Evolutionary conservation across 345 rosid species (phyloP).

Genomic region (Pugionium dolabratum): DNA sequence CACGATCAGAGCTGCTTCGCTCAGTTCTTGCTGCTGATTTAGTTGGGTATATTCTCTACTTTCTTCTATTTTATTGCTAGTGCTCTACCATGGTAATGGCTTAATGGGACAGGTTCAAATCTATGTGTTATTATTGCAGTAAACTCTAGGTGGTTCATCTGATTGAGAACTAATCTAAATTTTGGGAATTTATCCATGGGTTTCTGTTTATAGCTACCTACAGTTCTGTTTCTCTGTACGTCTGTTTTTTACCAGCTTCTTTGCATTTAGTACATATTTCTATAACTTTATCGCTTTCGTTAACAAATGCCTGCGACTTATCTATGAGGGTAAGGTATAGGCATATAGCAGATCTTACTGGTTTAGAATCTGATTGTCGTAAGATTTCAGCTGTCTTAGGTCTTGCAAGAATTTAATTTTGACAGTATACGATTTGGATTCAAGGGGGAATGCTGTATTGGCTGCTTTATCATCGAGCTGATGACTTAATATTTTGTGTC

Average conservation of each 20-base stretch:
- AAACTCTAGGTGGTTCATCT: background rate
- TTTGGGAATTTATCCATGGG: background rate
- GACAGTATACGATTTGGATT: background rate
- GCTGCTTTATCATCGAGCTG: slow-evolving; percentile 4
- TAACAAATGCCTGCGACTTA: background rate
- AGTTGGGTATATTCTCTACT: slow-evolving; percentile 76
- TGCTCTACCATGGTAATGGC: slow-evolving; percentile 2
- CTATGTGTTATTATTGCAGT: background rate
- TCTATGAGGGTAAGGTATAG: background rate
- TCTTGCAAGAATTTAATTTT: background rate
- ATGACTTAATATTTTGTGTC: background rate
- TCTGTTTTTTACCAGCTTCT: too few relatives aligned
- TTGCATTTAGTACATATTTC: too few relatives aligned
- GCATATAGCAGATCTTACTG: background rate
- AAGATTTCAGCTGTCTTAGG: background rate
- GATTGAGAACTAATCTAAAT: background rate
- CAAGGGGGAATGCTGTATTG: background rate
- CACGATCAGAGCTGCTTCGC: slow-evolving; percentile 87
- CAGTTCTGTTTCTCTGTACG: background rate
- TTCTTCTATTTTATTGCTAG: slow-evolving; percentile 15
- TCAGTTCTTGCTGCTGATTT: slow-evolving; percentile 98
- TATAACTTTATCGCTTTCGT: background rate
- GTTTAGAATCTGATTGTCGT: background rate
- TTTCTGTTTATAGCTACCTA: background rate
- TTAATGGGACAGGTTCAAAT: slow-evolving; percentile 3